A percentile compares a stretch with the other conserved stretches of the same genome.
Evolutionary conservation across 2,329 filamentous ascomycete genomes (phyloP).

Genomic region (Aspergillus ibericus): DNA sequence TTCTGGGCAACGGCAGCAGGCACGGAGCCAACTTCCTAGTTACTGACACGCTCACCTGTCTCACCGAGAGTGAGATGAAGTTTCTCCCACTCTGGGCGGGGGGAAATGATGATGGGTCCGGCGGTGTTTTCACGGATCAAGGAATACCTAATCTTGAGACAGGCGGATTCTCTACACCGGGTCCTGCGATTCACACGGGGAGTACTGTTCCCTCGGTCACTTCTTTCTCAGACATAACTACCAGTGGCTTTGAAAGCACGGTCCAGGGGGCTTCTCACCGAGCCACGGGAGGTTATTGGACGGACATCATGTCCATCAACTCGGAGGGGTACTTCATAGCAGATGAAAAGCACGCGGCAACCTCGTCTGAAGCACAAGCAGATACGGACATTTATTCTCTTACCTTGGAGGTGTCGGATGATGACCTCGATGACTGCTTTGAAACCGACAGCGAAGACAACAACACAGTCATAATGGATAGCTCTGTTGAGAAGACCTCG

Average conservation of each 20-base stretch:
- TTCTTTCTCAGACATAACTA: conserved; percentile 27
- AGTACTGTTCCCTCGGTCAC: conserved; percentile 24
- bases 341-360: not conserved
- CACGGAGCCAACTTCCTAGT: conserved; percentile 18
- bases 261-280: conserved; percentile 36
- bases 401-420: not conserved
- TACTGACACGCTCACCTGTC: conserved; percentile 50
- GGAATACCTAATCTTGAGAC: conserved; percentile 34
- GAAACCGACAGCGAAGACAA: conserved; percentile 23
- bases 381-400: conserved; percentile 6
- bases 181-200: conserved; percentile 34
- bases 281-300: conserved; percentile 34
- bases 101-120: conserved; percentile 54
- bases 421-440: conserved; percentile 17
- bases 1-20: conserved; percentile 19
- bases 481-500: not conserved
- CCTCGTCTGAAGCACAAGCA: not conserved
- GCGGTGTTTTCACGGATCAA: conserved; percentile 49
- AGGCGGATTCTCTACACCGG: conserved; percentile 39
- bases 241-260: conserved; percentile 33
- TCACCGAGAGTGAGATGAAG: conserved; percentile 59
- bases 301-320: conserved; percentile 27
- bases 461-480: conserved; percentile 20
- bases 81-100: conserved; percentile 68
- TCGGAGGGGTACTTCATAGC: conserved; percentile 8